Percentiles rank a stretch among this genome's conserved stretches.
Evolutionary conservation across 495 filamentous ascomycete genomes (phyloP).

Genomic region (Neurospora sp.): DNA sequence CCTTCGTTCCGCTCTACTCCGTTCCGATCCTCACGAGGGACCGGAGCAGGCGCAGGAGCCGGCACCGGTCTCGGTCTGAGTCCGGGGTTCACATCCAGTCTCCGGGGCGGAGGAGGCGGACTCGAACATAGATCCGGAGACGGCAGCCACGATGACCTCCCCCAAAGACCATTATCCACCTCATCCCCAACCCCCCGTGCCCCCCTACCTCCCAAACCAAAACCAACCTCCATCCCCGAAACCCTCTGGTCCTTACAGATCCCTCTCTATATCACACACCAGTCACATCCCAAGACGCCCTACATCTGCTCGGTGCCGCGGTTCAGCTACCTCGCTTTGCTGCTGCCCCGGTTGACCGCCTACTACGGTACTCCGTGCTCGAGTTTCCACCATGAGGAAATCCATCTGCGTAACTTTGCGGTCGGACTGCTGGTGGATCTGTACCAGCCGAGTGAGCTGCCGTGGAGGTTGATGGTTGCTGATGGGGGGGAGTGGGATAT

Average conservation of each 20-base stretch:
- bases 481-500: conserved; percentile 58
- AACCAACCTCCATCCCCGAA: conserved; percentile 21
- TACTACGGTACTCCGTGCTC: conserved; percentile 65
- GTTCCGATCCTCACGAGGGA: neutral
- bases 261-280: conserved; percentile 43
- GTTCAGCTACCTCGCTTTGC: conserved; percentile 61
- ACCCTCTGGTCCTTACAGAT: conserved; percentile 40
- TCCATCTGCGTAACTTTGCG: conserved; percentile 59
- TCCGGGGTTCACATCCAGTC: neutral
- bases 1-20: neutral
- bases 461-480: conserved; percentile 64
- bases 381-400: conserved; percentile 79
- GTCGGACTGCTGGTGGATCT: conserved; percentile 84
- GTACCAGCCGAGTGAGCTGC: conserved; percentile 46
- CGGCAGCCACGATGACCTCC: neutral
- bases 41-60: neutral
- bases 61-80: neutral
- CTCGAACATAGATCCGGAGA: neutral
- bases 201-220: neutral
- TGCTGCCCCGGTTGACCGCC: conserved; percentile 64
- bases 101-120: neutral
- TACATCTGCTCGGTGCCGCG: conserved; percentile 51
- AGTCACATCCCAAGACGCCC: conserved; percentile 25
- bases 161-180: neutral
- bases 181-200: neutral